Evolutionary conservation across 148 eudicot genomes (phyloP), one percentile per base, ranked within the genome.

Genomic region (Persicaria tinctoria): DNA sequence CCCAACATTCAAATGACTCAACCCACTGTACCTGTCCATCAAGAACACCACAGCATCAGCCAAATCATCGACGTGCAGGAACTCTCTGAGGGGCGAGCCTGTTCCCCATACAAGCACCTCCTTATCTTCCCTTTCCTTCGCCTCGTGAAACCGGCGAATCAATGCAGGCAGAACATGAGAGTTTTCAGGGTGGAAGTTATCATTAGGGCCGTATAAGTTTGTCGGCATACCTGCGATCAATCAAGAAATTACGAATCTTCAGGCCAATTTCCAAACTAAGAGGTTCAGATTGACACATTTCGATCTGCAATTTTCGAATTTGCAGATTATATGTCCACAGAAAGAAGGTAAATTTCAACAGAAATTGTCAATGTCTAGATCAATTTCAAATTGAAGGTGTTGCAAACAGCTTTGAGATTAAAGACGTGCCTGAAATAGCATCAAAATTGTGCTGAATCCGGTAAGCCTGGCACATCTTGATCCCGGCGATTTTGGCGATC

Each of bases 31-130:
- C 57, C 76, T 85, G 50, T 86, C 97, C 96, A 92, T 68, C 87
- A 95, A 64, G 76, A 86, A 95, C 72, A 92, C 91, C 11, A 80
- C 81, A 3, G 96, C 93, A 72, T 92, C 97, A 0, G 98, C 98
- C 73, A 95, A 72, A 84, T 95, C 98, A 76, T 95, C 98, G 0
- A 95, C 98, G 73, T 92, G 98, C 80, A 95, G 79, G 56, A 95
- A 95, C 83, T 95, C 98, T 72, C 98, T 81, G 73, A 95, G 63
- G 4, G 98, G 98, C 6, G 89, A 85, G 27, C 98, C 98, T 1
- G 86, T 88, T 41, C 98, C 98, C 98, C 98, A 95, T 60, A 95
- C 98, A 75, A 95, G 96, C 77, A 95, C 98, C 78, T 84, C 94
- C 71, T 89, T 86, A 4, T 79, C 84, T 0, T 84, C 84, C 41